Evolutionary conservation across 2,329 filamentous ascomycete genomes (phyloP).

Genomic region (Penicillium sp.): DNA sequence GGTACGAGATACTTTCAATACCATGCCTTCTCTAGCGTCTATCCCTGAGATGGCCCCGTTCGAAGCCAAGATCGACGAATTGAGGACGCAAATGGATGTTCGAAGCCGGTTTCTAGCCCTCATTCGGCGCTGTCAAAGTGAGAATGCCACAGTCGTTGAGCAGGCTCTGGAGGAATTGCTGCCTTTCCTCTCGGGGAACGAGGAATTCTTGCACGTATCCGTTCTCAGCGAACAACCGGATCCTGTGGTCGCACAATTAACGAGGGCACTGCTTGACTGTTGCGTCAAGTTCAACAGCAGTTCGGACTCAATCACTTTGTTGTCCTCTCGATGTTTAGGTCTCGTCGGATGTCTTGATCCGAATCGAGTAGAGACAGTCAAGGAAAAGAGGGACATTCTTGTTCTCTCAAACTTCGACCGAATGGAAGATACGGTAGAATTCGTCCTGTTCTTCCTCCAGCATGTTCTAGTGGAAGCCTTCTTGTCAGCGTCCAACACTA

Average conservation of each 20-base stretch:
- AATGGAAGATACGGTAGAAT: slow-evolving; percentile 73
- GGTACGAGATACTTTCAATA: slow-evolving; percentile 64
- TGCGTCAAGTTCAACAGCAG: slow-evolving; percentile 71
- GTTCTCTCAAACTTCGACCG: slow-evolving; percentile 81
- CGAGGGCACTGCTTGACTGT: slow-evolving; percentile 78
- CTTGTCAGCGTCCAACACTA: slow-evolving; percentile 80
- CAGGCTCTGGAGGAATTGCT: slow-evolving; percentile 75
- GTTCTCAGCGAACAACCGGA: slow-evolving; percentile 81
- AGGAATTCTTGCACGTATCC: slow-evolving; percentile 72
- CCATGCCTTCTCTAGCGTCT: slow-evolving; percentile 70
- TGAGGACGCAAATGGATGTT: slow-evolving; percentile 63
- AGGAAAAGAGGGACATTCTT: slow-evolving; percentile 76
- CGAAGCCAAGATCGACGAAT: slow-evolving; percentile 59
- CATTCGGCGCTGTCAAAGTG: slow-evolving; percentile 68
- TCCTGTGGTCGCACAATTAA: slow-evolving; percentile 64
- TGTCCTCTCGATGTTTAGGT: slow-evolving; percentile 79
- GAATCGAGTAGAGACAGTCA: slow-evolving; percentile 75
- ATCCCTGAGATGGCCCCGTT: slow-evolving; percentile 66
- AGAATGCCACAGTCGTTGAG: slow-evolving; percentile 79
- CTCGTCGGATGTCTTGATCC: slow-evolving; percentile 88
- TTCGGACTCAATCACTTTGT: slow-evolving; percentile 61
- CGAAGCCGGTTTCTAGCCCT: slow-evolving; percentile 68
- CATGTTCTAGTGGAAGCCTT: slow-evolving; percentile 88
- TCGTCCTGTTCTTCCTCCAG: slow-evolving; percentile 78
- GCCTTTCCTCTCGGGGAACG: slow-evolving; percentile 66